Evolutionary conservation across 1,139 yeast species (phyloP).

Genomic region (Geotrichum bryndzae): DNA sequence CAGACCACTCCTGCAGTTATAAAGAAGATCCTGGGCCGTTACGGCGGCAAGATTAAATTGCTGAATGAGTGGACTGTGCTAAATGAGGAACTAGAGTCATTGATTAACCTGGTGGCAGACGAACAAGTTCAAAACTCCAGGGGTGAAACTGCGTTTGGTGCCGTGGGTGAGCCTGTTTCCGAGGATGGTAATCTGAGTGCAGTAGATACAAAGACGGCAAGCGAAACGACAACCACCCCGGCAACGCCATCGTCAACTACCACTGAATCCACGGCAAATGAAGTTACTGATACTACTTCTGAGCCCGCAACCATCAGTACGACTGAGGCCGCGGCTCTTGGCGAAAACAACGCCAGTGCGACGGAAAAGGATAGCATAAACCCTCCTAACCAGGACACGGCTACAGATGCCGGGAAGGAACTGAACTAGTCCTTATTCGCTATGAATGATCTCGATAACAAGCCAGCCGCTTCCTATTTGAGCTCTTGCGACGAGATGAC

Average conservation of each 20-base stretch:
- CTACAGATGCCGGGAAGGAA: not conserved
- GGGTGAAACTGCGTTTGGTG: not conserved
- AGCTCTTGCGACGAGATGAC: not conserved
- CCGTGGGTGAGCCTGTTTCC: not conserved
- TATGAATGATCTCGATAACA: not conserved
- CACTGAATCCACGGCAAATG: not conserved
- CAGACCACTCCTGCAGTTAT: slow-evolving; percentile 9
- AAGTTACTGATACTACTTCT: not conserved
- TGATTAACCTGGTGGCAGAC: not conserved
- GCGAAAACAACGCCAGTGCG: not conserved
- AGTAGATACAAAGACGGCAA: not conserved
- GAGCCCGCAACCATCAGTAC: not conserved
- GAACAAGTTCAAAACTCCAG: not conserved
- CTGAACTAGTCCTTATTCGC: not conserved
- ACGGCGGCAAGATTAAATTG: not conserved
- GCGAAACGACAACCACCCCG: not conserved
- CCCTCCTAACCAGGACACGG: not conserved
- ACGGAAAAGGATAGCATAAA: not conserved
- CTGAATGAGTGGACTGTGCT: not conserved
- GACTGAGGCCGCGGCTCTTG: not conserved
- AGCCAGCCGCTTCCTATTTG: not conserved
- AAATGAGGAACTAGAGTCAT: not conserved
- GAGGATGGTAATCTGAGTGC: not conserved
- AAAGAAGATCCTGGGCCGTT: slow-evolving; percentile 2
- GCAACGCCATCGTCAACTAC: not conserved